Base-by-base conservation (phyloP, 2,329 filamentous ascomycete species). In the Coleophoma cylindrospora region DNA sequence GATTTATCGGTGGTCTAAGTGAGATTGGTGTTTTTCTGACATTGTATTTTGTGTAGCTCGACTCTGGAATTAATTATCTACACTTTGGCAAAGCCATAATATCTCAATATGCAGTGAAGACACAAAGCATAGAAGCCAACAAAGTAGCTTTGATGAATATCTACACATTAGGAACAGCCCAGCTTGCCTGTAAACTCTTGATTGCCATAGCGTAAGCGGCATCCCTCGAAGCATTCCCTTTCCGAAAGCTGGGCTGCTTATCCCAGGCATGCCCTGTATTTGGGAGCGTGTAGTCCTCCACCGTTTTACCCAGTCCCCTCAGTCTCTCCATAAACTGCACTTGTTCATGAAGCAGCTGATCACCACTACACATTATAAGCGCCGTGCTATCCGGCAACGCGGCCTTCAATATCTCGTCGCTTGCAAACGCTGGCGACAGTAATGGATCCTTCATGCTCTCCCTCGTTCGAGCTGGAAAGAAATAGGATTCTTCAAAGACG, bases 261-360 rank as follows among this genome's bases (percentile, higher is more conserved):
- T 62, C 60, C 57, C 58, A 61, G 11, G 49, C 57, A 56, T 62
- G 56, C 8, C 44, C 44, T 13, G 59, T 57, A 2, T 53, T 57
- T 10, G 49, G 43, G 14, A 61, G 58, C 37, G 44, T 52, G 38
- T 52, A 52, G 19, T 55, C 54, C 33, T 55, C 54, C 2, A 60
- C 54, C 36, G 46, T 50, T 49, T 57, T 54, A n/a, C 59, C 61
- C 45, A 57, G 21, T 10, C 41, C 48, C 9, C 14, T 50, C 49
- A 63, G 46, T 15, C 58, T 53, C 41, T 52, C 45, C 15, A 52
- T 54, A 40, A 62, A 60, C 12, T 19, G 40, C 48, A 59, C 58
- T 12, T 47, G 57, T 36, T 62, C 57, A 3, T 5, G 50, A 32
- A 57, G 41, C 36, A 62, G 46, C 17, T 50, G 49, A 51, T 62